Base-by-base conservation (phyloP, 768 basidiomycete genomes). In the Hortiboletus flavorubellus region DNA sequence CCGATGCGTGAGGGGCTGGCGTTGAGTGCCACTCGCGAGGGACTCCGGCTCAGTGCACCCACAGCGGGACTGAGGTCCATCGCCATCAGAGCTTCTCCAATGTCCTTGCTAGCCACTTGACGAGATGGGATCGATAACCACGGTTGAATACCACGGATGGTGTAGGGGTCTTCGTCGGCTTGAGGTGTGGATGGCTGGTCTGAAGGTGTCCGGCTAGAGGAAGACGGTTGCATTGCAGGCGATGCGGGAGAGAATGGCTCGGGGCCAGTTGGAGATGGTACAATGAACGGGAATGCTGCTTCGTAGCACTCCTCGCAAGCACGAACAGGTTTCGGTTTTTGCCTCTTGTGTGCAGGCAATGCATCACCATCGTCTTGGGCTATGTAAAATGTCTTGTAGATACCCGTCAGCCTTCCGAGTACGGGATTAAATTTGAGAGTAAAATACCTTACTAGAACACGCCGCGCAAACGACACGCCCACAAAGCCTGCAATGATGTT, bases 241-340 rank as follows among this genome's bases (percentile, higher is more conserved):
- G 49, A 35, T n/a, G 49, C 11, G 2, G 51, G 40, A 39, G 59
- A 59, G 4, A 51, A 44, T 44, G 15, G 15, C 18, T 56, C 63
- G n/a, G 51, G 10, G n/a, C 38, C 29, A 2, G n/a, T 31, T 11
- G 18, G 23, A 8, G 48, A 40, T 3, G 59, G 38, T 29, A 38
- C 1, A 18, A 64, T 40, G 33, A 88, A 53, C 0, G 91, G 91
- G 61, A 96, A 96, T 16, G 94, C 87, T 12, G 86, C 81, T 58
- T 91, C 89, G 63, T 87, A 96, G 70, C 93, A 96, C 2, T 86
- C 80, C 52, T 91, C 85, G 68, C 93, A 96, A 8, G 92, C 86
- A 4, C 93, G 80, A 2, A 90, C 87, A 38, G 89, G 77, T 64
- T 87, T 83, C 75, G 67, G 72, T 64, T 37, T 74, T 66, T 18